Evolutionary conservation across 2,329 filamentous ascomycete species (phyloP), one percentile per base, ranked within the genome.

Genomic region (Phyllosticta citrichinensis): DNA sequence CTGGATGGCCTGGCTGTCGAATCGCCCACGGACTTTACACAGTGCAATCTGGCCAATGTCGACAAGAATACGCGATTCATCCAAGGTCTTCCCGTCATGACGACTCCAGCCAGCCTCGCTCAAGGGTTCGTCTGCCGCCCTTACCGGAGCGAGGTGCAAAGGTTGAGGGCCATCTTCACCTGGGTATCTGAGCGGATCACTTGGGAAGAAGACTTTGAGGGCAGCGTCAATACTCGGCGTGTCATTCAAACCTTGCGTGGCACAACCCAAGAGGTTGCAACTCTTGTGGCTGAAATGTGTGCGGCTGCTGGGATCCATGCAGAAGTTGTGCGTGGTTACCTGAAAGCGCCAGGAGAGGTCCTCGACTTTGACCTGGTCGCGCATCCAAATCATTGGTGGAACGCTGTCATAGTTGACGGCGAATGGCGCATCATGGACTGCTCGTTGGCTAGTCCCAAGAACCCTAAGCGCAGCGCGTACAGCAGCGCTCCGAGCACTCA

Each of bases 351-450:
- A 0, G 93, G 93, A 0, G 94, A 97, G 62, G 64, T 66, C 10
- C 59, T 76, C 9, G 92, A 97, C 67, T 79, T 91, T 52, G 89
- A 88, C 64, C 87, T 87, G 62, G 84, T 93, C 72, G 89, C 90
- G n/a, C 85, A 87, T 30, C 83, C 93, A 0, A 99, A 99, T 69
- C 94, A 99, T 75, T 97, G 89, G 86, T 99, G 94, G 94, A 99
- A 99, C 67, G 87, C 91, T 0, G 90, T 97, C 19, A 77, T 97
- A 40, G 86, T 97, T 9, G 94, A 99, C 72, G 87, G 89, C 22
- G 91, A 97, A 75, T 99, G 94, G 94, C 88, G 94, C 57, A 88
- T 97, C 65, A 90, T 99, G 78, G 94, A 99, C 73, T 94, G 91
- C 72, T 95, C 91, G 40, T 80, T 99, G 55, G 91, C 94, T 3